Percentiles rank a stretch among this genome's conserved stretches.
These are phyloP conservation scores for Didymellaceae sp. DNA, from an alignment of 2,329 filamentous ascomycete species.

Conservation along the genomic window DNA sequence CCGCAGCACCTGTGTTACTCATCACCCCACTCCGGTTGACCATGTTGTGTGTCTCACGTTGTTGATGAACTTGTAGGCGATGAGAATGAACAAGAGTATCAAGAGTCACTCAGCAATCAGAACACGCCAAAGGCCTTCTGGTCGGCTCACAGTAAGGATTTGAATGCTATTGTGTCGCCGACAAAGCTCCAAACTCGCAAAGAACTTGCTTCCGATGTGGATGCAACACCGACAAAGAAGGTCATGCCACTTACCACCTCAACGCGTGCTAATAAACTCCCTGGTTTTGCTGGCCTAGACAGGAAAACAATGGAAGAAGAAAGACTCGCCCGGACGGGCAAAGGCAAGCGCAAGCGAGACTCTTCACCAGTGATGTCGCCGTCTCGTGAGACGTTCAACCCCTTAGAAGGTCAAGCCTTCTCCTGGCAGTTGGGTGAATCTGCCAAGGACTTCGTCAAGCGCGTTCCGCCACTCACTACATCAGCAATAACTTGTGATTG, in stretches of 20 bases:
- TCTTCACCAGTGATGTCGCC: conserved; percentile 13
- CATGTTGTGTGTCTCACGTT: conserved; percentile 1
- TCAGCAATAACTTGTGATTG: conserved; percentile 60
- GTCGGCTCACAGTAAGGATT: conserved; percentile 27
- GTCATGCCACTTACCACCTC: conserved; percentile 8
- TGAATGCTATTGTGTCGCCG: conserved; percentile 32
- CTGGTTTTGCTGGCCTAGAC: conserved; percentile 8
- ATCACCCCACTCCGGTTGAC: neutral
- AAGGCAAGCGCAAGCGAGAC: conserved; percentile 21
- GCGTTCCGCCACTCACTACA: conserved; percentile 69
- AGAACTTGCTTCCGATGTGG: neutral
- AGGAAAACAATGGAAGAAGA: conserved; percentile 25
- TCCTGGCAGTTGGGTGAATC: conserved; percentile 71
- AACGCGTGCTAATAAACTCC: conserved; percentile 7
- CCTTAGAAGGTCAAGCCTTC: conserved; percentile 59
- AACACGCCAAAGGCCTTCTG: conserved; percentile 27
- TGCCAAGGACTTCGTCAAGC: conserved; percentile 68
- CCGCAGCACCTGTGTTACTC: neutral
- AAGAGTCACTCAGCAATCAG: conserved; percentile 24
- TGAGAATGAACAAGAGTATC: conserved; percentile 35
- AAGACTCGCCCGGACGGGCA: conserved; percentile 13
- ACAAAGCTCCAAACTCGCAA: conserved; percentile 11
- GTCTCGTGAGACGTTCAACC: conserved; percentile 54
- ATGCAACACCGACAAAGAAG: conserved; percentile 14
- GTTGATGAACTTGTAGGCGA: conserved; percentile 29